Evolutionary conservation across 371 early-diverging fungal genomes (phyloP).

Genomic region (Circinella minor): DNA sequence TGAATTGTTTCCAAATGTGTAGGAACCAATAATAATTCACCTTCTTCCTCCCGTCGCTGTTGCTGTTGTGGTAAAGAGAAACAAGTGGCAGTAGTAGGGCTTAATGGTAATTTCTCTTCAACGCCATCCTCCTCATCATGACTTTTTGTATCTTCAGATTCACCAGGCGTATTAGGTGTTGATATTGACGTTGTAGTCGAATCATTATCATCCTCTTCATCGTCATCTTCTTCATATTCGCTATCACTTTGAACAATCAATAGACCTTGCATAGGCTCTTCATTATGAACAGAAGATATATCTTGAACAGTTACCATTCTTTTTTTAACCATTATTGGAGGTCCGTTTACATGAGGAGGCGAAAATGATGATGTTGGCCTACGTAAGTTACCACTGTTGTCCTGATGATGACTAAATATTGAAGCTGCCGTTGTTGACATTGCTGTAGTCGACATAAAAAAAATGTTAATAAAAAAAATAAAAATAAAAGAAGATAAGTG

Average conservation of each 20-base stretch:
- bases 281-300: constrained; percentile 3
- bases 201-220: constrained; percentile 8
- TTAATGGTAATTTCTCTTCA: not conserved
- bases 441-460: not conserved
- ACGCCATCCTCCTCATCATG: too few species aligned
- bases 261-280: constrained; percentile 17
- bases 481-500: constrained; percentile 4
- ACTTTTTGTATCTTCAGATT: not conserved
- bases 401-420: not conserved
- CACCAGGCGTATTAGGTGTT: not conserved
- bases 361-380: not conserved
- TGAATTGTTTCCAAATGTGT: constrained; percentile 18
- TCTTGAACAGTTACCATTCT: constrained; percentile 27
- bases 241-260: constrained; percentile 20
- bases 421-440: not conserved
- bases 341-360: not conserved
- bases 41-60: not conserved
- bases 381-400: not conserved
- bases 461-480: not conserved
- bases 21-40: constrained; percentile 1
- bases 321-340: constrained; percentile 1
- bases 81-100: not conserved
- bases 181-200: not conserved
- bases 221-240: constrained; percentile 18
- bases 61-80: not conserved